These are phyloP conservation scores for Monosporascus sp. DNA, from an alignment of 2,329 filamentous ascomycete genomes.

Conservation along the genomic window DNA sequence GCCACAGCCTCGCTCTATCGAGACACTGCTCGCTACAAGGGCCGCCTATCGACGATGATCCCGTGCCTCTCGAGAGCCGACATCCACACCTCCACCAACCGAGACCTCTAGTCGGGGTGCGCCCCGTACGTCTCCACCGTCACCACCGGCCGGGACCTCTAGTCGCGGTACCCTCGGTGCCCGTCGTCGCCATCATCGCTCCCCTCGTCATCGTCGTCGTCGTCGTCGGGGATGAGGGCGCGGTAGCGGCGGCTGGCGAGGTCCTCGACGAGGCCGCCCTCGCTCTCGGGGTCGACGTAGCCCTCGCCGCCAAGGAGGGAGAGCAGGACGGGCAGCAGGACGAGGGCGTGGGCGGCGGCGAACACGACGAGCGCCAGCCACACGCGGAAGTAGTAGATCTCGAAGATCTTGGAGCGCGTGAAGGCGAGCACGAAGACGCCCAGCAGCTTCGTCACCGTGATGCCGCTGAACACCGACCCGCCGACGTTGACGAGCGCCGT, in stretches of 20 bases:
- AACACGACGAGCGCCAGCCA: constrained; percentile 91
- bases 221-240: constrained; percentile 70
- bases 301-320: constrained; percentile 82
- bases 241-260: constrained; percentile 74
- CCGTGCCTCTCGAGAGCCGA: not conserved
- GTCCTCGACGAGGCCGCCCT: constrained; percentile 86
- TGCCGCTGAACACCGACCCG: constrained; percentile 89
- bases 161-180: not conserved
- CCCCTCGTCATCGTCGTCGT: constrained; percentile 66
- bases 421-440: constrained; percentile 91
- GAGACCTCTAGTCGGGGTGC: too few relatives aligned
- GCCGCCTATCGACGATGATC: too few relatives aligned
- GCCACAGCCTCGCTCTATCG: too few relatives aligned
- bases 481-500: constrained; percentile 92
- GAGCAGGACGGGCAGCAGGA: constrained; percentile 86
- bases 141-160: too few relatives aligned
- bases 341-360: constrained; percentile 79
- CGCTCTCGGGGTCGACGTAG: constrained; percentile 80
- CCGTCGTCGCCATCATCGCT: constrained; percentile 62
- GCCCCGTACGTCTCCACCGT: too few relatives aligned
- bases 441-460: constrained; percentile 91
- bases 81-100: not conserved
- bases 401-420: constrained; percentile 96
- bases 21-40: too few relatives aligned
- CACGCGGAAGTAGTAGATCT: constrained; percentile 97